Conservation (phyloP, 768 basidiomycete species). For the Tulasnella sp. region DNA sequence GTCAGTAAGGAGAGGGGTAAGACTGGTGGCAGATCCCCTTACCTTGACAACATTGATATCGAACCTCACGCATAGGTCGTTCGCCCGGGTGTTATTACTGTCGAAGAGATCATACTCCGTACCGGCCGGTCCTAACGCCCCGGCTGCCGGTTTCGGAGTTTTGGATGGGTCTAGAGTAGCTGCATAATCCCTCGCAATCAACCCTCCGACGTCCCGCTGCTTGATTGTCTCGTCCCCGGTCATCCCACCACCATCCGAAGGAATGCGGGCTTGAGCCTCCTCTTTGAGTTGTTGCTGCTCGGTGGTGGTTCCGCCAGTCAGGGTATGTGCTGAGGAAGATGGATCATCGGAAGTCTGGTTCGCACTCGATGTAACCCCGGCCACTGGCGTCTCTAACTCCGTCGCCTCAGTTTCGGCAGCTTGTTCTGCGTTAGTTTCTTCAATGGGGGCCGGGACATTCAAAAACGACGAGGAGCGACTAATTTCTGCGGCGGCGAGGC, state of each 20-base stretch:
- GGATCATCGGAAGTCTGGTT: not conserved
- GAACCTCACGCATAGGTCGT: constrained; percentile 80
- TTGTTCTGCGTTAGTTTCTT: constrained; percentile 24
- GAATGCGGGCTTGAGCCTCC: too few species aligned
- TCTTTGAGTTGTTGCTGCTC: too few species aligned
- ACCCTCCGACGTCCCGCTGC: too few species aligned
- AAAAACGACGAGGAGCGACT: constrained; percentile 63
- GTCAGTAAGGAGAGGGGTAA: not conserved
- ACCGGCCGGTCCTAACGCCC: constrained; percentile 32
- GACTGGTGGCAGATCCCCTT: constrained; percentile 23
- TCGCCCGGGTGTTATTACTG: constrained; percentile 46
- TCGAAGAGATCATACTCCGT: constrained; percentile 62
- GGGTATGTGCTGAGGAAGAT: not conserved
- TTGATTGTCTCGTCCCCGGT: too few species aligned
- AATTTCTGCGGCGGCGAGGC: constrained; percentile 25
- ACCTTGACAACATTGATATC: constrained; percentile 98
- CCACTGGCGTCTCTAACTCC: not conserved
- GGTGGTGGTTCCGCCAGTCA: too few species aligned
- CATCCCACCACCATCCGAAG: too few species aligned
- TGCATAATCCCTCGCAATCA: too few species aligned
- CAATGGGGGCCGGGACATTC: constrained; percentile 54
- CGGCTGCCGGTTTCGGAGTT: not conserved
- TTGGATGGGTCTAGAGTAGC: not conserved
- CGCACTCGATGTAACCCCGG: not conserved
- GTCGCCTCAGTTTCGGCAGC: not conserved